Conservation (phyloP, 2,329 filamentous ascomycete species). For the Fragosphaeria purpurea region DNA sequence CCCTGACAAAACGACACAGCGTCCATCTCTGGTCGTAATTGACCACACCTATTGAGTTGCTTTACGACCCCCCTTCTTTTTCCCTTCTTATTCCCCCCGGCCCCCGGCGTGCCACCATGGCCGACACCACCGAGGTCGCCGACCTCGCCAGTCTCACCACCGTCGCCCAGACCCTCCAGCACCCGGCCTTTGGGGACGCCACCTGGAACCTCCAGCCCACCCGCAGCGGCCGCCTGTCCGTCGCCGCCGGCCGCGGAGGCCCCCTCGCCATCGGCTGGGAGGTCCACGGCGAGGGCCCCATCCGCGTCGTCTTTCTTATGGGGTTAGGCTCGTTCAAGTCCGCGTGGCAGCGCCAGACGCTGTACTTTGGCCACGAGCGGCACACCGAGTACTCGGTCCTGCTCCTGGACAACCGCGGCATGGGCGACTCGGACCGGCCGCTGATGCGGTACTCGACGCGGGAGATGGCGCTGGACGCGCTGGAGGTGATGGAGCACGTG, state of each 20-base stretch:
- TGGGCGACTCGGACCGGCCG: slow-evolving; percentile 72
- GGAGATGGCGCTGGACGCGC: slow-evolving; percentile 70
- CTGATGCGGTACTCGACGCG: slow-evolving; percentile 67
- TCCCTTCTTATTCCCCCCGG: too few species aligned
- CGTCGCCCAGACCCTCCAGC: slow-evolving; percentile 48
- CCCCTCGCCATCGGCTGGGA: slow-evolving; percentile 71
- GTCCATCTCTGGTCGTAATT: too few species aligned
- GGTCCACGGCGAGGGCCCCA: slow-evolving; percentile 64
- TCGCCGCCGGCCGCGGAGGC: slow-evolving; percentile 62
- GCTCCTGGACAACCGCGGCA: slow-evolving; percentile 74
- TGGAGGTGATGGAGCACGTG: slow-evolving; percentile 60
- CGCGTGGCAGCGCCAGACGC: slow-evolving; percentile 75
- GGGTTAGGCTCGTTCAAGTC: slow-evolving; percentile 60
- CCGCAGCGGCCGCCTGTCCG: slow-evolving; percentile 47
- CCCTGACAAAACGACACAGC: too few species aligned
- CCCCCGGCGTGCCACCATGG: background rate
- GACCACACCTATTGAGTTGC: too few species aligned
- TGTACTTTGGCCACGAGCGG: slow-evolving; percentile 67
- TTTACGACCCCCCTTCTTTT: too few species aligned
- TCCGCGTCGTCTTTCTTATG: slow-evolving; percentile 68
- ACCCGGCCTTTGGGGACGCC: slow-evolving; percentile 56
- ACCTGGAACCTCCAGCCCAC: slow-evolving; percentile 62
- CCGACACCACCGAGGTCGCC: background rate
- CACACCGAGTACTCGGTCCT: slow-evolving; percentile 61
- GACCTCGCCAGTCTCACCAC: slow-evolving; percentile 20